Evolutionary conservation across 768 basidiomycete genomes (phyloP).

Genomic region (Podaxis sp.): DNA sequence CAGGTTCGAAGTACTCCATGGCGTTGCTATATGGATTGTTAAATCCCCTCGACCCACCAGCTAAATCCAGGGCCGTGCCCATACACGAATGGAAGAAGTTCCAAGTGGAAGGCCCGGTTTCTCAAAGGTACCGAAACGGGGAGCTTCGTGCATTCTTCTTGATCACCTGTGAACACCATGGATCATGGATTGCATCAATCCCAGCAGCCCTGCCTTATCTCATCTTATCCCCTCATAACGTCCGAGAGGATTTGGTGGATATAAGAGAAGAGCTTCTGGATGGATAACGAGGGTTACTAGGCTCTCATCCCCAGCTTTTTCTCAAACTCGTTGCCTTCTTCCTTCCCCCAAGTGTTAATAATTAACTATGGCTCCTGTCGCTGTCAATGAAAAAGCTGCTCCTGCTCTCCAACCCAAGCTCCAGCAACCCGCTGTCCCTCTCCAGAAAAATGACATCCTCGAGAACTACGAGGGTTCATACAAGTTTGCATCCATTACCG

Average conservation of each 20-base stretch:
- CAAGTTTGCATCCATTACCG: constrained; percentile 68
- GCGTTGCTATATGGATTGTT: too few relatives aligned
- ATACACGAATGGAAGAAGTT: constrained; percentile 1
- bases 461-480: constrained; percentile 64
- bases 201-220: constrained; percentile 1
- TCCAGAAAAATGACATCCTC: constrained; percentile 30
- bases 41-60: neutral
- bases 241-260: neutral
- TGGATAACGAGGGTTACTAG: neutral
- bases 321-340: neutral
- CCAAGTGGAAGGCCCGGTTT: neutral
- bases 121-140: neutral
- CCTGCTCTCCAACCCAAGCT: neutral
- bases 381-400: constrained; percentile 14
- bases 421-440: constrained; percentile 7
- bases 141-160: neutral
- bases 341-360: neutral
- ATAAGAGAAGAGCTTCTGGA: neutral
- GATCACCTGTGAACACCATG: constrained; percentile 1
- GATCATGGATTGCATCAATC: constrained; percentile 1
- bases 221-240: neutral
- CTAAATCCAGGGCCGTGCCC: neutral
- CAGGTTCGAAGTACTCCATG: neutral
- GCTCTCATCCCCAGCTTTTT: neutral
- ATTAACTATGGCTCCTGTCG: constrained; percentile 22